These are phyloP conservation scores for Pyricularia pennisetigena DNA, from an alignment of 2,329 filamentous ascomycete species.

Conservation along the genomic window DNA sequence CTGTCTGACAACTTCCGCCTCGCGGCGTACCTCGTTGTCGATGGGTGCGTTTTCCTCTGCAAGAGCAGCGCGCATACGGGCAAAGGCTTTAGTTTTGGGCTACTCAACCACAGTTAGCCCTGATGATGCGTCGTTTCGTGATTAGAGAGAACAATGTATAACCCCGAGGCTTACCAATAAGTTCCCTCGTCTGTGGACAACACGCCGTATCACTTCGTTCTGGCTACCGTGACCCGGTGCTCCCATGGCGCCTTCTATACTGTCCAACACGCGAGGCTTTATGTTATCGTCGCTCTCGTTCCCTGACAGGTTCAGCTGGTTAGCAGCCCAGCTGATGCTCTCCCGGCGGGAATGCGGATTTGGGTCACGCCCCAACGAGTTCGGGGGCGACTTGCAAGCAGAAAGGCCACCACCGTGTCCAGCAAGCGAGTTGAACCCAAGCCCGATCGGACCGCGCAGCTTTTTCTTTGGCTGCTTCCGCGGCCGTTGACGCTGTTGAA, in stretches of 20 bases:
- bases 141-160: neutral
- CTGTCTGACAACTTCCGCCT: conserved; percentile 92
- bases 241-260: conserved; percentile 30
- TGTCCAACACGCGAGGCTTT: conserved; percentile 31
- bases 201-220: conserved; percentile 68
- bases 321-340: conserved; percentile 83
- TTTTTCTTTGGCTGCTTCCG: conserved; percentile 54
- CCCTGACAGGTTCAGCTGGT: conserved; percentile 73
- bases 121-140: too few species aligned
- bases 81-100: conserved; percentile 96
- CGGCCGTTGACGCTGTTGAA: conserved; percentile 67
- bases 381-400: conserved; percentile 66
- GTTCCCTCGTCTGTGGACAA: conserved; percentile 81
- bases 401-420: conserved; percentile 24
- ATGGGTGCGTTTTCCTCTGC: conserved; percentile 80
- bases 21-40: conserved; percentile 79
- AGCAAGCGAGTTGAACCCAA: conserved; percentile 35
- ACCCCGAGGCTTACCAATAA: conserved; percentile 53
- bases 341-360: conserved; percentile 57
- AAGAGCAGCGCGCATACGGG: conserved; percentile 80
- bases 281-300: conserved; percentile 70
- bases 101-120: conserved; percentile 21
- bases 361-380: conserved; percentile 15
- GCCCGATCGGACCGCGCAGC: conserved; percentile 33
- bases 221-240: conserved; percentile 44